Evolutionary conservation across 805 yeast species (phyloP).

Genomic region (Metschnikowia kofuensis): DNA sequence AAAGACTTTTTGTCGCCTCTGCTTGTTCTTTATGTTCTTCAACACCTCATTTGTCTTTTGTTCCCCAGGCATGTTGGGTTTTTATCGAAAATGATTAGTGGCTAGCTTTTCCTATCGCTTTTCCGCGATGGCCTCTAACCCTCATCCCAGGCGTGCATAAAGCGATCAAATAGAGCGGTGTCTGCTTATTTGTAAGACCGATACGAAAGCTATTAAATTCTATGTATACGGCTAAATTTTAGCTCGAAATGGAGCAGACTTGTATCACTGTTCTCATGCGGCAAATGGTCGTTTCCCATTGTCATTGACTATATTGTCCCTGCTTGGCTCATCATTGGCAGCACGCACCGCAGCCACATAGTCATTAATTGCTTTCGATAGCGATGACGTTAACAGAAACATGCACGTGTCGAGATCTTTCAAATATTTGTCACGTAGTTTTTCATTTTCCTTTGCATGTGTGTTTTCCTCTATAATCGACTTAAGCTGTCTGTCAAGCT

Average conservation of each 20-base stretch:
- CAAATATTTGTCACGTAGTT: slow-evolving; percentile 30
- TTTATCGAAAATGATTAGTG: not conserved
- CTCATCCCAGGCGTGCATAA: slow-evolving; percentile 14
- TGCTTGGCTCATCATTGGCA: slow-evolving; percentile 18
- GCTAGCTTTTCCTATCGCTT: slow-evolving; percentile 4
- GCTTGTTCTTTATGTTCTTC: slow-evolving; percentile 65
- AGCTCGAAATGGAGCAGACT: too few relatives aligned
- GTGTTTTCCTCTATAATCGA: slow-evolving; percentile 14
- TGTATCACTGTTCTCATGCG: not conserved
- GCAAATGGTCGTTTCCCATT: slow-evolving; percentile 34
- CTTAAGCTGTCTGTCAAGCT: slow-evolving; percentile 25
- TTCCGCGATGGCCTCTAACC: slow-evolving; percentile 8
- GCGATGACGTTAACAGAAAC: slow-evolving; percentile 29
- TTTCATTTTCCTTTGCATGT: slow-evolving; percentile 25
- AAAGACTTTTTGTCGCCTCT: slow-evolving; percentile 73
- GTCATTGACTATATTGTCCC: slow-evolving; percentile 22
- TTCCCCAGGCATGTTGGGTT: slow-evolving; percentile 3
- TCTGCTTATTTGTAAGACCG: not conserved
- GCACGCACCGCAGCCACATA: slow-evolving; percentile 31
- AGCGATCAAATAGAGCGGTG: not conserved
- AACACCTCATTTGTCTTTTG: slow-evolving; percentile 15
- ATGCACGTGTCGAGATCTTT: slow-evolving; percentile 34
- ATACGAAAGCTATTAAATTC: not conserved
- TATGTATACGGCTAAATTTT: too few relatives aligned
- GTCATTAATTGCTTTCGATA: slow-evolving; percentile 34